Conservation (phyloP, 2,329 filamentous ascomycete genomes). For the Monosporascus sp. region DNA sequence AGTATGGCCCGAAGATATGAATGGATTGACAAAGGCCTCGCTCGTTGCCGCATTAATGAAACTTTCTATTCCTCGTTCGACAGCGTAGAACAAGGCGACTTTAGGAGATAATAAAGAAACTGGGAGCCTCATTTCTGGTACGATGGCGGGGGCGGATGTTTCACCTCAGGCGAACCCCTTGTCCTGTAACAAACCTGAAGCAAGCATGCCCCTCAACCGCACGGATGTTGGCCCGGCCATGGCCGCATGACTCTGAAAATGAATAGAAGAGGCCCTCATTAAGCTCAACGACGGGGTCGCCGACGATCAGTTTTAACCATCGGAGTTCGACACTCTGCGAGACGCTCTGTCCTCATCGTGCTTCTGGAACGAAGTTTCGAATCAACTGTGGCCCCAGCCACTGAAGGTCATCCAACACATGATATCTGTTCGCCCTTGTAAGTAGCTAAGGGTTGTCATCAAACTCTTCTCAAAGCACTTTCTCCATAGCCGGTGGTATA, state of each 20-base stretch:
- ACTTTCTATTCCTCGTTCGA: slow-evolving; percentile 12
- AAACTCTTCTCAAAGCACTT: too few relatives aligned
- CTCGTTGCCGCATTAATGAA: too few relatives aligned
- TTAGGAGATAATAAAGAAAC: slow-evolving; percentile 8
- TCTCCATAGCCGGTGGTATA: too few relatives aligned
- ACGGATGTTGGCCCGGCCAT: not conserved
- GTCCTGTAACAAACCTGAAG: slow-evolving; percentile 25
- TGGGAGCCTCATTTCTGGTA: slow-evolving; percentile 6
- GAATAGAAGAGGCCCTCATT: not conserved
- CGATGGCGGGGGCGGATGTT: not conserved
- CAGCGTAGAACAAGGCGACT: slow-evolving; percentile 5
- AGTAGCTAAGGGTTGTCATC: too few relatives aligned
- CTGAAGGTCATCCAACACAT: too few relatives aligned
- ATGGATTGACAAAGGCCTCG: not conserved
- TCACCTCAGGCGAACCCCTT: slow-evolving; percentile 13
- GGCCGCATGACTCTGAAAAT: not conserved
- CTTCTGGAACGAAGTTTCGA: too few relatives aligned
- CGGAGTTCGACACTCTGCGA: not conserved
- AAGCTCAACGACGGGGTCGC: too few relatives aligned
- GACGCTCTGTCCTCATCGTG: not conserved
- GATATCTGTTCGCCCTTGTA: too few relatives aligned
- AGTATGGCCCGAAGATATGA: not conserved
- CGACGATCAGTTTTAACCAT: too few relatives aligned
- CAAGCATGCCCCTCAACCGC: slow-evolving; percentile 14
- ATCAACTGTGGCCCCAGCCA: too few relatives aligned